phyloP scores from a whole-genome alignment of 2,329 filamentous ascomycete species.

The Colletotrichum sp. region DNA sequence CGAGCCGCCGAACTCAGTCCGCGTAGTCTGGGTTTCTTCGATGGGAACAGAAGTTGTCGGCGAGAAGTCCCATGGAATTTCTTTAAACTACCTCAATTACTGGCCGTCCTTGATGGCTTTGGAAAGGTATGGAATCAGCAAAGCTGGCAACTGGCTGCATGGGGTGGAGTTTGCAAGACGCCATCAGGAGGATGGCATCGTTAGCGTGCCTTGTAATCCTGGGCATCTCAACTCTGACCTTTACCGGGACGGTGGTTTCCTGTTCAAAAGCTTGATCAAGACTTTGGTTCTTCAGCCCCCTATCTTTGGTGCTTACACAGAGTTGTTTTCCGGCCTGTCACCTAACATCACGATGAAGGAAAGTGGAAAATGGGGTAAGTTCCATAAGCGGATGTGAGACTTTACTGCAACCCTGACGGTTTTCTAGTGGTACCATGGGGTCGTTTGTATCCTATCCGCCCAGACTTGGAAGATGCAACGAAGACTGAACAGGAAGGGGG shows the following conservation, averaged over 20 bases:
- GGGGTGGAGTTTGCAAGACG: slow-evolving; percentile 30
- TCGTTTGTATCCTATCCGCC: slow-evolving; percentile 40
- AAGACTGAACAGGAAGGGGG: neutral
- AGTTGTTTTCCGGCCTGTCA: neutral
- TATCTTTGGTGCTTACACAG: neutral
- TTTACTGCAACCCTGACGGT: slow-evolving; percentile 26
- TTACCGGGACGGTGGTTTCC: neutral
- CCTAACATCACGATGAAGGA: neutral
- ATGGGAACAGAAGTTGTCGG: slow-evolving; percentile 26
- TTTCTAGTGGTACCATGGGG: slow-evolving; percentile 47
- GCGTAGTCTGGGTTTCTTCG: slow-evolving; percentile 34
- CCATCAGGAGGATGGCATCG: slow-evolving; percentile 16
- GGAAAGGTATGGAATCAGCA: slow-evolving; percentile 28
- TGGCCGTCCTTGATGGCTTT: slow-evolving; percentile 15
- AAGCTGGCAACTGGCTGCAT: slow-evolving; percentile 32
- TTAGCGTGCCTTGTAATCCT: neutral
- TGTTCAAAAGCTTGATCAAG: neutral
- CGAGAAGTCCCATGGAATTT: neutral
- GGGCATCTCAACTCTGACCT: neutral
- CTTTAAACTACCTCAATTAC: neutral
- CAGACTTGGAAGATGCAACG: neutral
- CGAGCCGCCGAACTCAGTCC: slow-evolving; percentile 31
- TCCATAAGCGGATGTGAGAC: fast-evolving
- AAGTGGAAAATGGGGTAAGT: neutral
- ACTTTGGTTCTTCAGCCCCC: neutral